Percentiles rank a stretch among this genome's conserved stretches.
These are phyloP conservation scores for Trichoderma cornu-damae DNA, from an alignment of 2,329 filamentous ascomycete species.

Conservation along the genomic window DNA sequence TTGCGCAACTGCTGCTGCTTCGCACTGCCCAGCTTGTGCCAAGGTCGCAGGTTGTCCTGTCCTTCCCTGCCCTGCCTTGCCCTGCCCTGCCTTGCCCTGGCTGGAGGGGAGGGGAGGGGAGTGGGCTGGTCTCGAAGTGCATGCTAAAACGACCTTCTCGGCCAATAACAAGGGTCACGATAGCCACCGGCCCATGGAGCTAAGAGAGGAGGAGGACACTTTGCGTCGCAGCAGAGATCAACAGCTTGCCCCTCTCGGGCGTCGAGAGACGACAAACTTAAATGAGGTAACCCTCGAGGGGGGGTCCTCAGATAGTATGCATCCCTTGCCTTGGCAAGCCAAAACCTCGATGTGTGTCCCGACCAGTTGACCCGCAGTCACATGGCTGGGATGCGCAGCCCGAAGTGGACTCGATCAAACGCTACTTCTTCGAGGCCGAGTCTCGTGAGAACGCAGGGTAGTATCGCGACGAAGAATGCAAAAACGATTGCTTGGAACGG, in stretches of 20 bases:
- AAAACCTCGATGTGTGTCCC: neutral
- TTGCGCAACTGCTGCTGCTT: neutral
- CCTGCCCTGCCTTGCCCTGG: no score
- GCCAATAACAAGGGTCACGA: conserved; percentile 3
- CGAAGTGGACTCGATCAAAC: conserved; percentile 2
- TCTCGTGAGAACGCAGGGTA: conserved; percentile 15
- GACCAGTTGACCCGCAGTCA: conserved; percentile 13
- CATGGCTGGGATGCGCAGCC: conserved; percentile 12
- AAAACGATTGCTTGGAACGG: neutral
- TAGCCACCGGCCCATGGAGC: neutral
- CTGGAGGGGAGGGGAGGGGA: neutral
- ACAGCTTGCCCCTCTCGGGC: conserved; percentile 1
- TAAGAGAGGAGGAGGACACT: neutral
- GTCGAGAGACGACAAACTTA: neutral
- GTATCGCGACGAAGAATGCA: conserved; percentile 7
- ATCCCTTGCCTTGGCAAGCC: conserved; percentile 6
- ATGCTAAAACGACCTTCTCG: neutral
- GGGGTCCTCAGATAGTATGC: neutral
- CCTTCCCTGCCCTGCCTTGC: no score
- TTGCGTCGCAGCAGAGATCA: neutral
- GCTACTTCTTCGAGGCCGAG: conserved; percentile 7
- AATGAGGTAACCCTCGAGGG: conserved; percentile 4
- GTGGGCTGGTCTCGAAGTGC: conserved; percentile 9
- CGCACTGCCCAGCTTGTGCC: conserved; percentile 3
- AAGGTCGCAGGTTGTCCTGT: neutral